Base-by-base conservation (phyloP, 1,284 basidiomycete genomes). In the Ceratobasidium sp. region DNA sequence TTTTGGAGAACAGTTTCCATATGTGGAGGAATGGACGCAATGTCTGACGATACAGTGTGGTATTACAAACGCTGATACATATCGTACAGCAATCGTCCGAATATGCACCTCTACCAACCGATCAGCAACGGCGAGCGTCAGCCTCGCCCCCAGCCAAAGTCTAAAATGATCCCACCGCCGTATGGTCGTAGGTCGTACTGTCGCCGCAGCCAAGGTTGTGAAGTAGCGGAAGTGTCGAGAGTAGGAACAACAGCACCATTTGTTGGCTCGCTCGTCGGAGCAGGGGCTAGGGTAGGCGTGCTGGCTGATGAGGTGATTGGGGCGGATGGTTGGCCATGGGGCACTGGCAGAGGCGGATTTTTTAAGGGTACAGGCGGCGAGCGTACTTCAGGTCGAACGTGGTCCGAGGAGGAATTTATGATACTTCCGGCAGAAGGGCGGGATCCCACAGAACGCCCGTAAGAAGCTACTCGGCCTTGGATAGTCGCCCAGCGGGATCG, bases 181-280 rank as follows among this genome's bases (percentile, higher is more conserved):
- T 89, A 88, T n/a, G 85, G 84, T 38, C 87, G 86, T 75, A 93
- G 80, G 78, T 93, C 90, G 77, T 91, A 88, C 78, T 90, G 87
- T 75, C 82, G 83, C 18, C 87, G 86, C 5, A 85, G 75, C 72
- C 83, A 76, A 1, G 82, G 79, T n/a, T 80, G 74, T n/a, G 23
- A 57, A 30, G 8, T 7, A 5, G 6, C 26, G 26, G 54, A 7
- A 52, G 49, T 8, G 49, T 8, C 49, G 7, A 23, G 9, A n/a
- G 9, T 7, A 21, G 49, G 9, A n/a, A 30, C 23, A n/a, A 66
- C 16, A 26, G 35, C 8, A 18, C 28, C 35, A n/a, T 30, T 18
- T 18, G 30, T 66, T 14, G 16, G n/a, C n/a, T 16, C 23, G 50
- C 30, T 32, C 55, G 49, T 76, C 44, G 30, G 49, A 23, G n/a